Evolutionary conservation across 73 alveolate species (phyloP).

Genomic region (Paramecium primaurelia): DNA sequence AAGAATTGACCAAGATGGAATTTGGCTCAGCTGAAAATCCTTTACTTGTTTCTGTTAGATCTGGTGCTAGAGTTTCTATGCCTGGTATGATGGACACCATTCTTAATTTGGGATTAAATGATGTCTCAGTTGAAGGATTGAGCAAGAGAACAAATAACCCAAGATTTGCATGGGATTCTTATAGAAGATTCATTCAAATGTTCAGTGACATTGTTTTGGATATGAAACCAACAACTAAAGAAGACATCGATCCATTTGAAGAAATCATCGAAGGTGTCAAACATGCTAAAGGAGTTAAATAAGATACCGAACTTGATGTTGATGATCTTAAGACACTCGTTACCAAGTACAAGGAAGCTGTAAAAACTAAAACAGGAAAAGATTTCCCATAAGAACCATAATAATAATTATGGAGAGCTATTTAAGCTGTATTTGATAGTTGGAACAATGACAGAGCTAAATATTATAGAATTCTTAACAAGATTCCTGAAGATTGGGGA

Average conservation of each 20-base stretch:
- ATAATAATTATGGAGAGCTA: slow-evolving; percentile 71
- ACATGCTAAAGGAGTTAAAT: slow-evolving; percentile 65
- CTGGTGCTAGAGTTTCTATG: slow-evolving; percentile 79
- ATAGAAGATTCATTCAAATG: slow-evolving; percentile 79
- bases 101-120: slow-evolving; percentile 76
- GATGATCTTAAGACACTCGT: slow-evolving; percentile 68
- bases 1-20: slow-evolving; percentile 61
- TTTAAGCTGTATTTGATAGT: slow-evolving; percentile 70
- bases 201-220: slow-evolving; percentile 75
- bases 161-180: slow-evolving; percentile 74
- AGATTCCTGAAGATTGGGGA: slow-evolving; percentile 77
- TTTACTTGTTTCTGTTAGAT: slow-evolving; percentile 71
- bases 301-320: slow-evolving; percentile 66
- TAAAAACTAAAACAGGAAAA: slow-evolving; percentile 3
- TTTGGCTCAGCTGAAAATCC: slow-evolving; percentile 77
- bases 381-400: slow-evolving; percentile 65
- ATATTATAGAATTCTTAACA: slow-evolving; percentile 72
- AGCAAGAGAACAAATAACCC: slow-evolving; percentile 64
- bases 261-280: slow-evolving; percentile 69
- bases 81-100: slow-evolving; percentile 91
- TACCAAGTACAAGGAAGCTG: slow-evolving; percentile 2
- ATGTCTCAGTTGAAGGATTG: slow-evolving; percentile 63
- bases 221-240: neutral
- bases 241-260: slow-evolving; percentile 70
- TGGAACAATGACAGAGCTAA: slow-evolving; percentile 73